Evolutionary conservation across 2,329 filamentous ascomycete genomes (phyloP).

Genomic region (Fonsecaea pedrosoi): DNA sequence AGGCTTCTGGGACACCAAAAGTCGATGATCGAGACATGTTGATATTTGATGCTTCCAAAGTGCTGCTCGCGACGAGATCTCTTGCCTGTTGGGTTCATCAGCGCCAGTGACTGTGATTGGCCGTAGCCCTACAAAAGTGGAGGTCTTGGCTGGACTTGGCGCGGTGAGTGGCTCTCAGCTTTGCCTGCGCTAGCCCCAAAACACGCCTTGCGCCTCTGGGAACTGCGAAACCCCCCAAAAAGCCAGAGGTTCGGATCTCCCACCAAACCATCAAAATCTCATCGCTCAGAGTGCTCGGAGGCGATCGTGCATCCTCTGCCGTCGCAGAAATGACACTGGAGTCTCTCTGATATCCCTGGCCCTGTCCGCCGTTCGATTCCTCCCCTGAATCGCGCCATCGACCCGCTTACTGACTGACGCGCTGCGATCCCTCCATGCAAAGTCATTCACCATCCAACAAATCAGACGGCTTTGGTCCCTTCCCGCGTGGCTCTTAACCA

Average conservation of each 20-base stretch:
- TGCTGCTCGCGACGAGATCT: conserved; percentile 31
- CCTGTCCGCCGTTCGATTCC: background rate
- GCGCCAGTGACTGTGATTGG: conserved; percentile 29
- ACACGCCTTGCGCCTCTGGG: conserved; percentile 21
- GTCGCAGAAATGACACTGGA: background rate
- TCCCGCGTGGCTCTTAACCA: background rate
- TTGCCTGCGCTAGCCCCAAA: conserved; percentile 15
- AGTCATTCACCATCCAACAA: background rate
- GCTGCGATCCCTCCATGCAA: background rate
- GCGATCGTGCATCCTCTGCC: background rate
- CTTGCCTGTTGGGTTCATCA: conserved; percentile 20
- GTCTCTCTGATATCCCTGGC: background rate
- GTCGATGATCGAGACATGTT: conserved; percentile 22
- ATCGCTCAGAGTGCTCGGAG: background rate
- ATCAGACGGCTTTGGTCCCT: background rate
- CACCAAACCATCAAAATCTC: conserved; percentile 6
- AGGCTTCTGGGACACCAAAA: conserved; percentile 1
- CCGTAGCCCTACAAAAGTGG: conserved; percentile 20
- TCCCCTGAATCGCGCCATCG: background rate
- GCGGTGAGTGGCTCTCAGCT: conserved; percentile 13
- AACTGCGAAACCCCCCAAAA: conserved; percentile 7
- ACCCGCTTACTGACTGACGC: conserved; percentile 12
- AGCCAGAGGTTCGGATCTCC: conserved; percentile 3
- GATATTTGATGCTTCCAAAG: conserved; percentile 35
- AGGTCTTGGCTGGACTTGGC: conserved; percentile 33